A percentile compares a stretch with the other conserved stretches of the same genome.
These are phyloP conservation scores for Nannizziopsis arthrosporioides DNA, from an alignment of 2,329 filamentous ascomycete species.

Conservation along the genomic window DNA sequence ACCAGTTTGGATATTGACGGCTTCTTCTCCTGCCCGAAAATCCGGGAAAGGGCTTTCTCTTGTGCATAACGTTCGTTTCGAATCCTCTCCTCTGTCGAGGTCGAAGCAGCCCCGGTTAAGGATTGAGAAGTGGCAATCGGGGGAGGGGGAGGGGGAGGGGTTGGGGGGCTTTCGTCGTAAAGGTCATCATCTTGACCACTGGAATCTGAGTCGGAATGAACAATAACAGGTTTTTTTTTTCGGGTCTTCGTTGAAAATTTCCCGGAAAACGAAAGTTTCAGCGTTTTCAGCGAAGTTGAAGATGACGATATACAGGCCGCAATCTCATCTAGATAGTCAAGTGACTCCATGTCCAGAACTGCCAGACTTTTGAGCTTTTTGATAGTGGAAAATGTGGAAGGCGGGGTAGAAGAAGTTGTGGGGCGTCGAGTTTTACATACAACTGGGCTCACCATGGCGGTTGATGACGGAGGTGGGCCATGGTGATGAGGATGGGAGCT, in stretches of 20 bases:
- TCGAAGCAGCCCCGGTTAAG: background rate
- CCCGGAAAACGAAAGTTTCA: constrained; percentile 50
- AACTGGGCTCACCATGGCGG: background rate
- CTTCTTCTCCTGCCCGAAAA: constrained; percentile 17
- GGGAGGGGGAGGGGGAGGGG: constrained; percentile 13
- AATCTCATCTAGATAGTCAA: constrained; percentile 47
- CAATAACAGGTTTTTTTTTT: constrained; percentile 30
- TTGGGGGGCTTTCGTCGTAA: constrained; percentile 24
- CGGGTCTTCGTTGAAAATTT: constrained; percentile 39
- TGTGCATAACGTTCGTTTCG: constrained; percentile 16
- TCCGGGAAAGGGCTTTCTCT: constrained; percentile 16
- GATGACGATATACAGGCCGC: constrained; percentile 46
- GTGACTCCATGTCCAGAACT: constrained; percentile 49
- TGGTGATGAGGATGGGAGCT: constrained; percentile 18
- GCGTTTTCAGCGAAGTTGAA: constrained; percentile 42
- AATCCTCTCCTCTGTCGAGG: constrained; percentile 14
- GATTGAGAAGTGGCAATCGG: constrained; percentile 1
- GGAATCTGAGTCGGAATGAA: constrained; percentile 44
- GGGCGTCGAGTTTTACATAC: background rate
- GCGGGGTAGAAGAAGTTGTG: background rate
- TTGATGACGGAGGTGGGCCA: constrained; percentile 7
- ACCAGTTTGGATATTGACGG: constrained; percentile 8
- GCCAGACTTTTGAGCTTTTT: constrained; percentile 43
- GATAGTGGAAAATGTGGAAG: constrained; percentile 43
- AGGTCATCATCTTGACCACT: constrained; percentile 30